A percentile compares a stretch with the other conserved stretches of the same genome.
These are phyloP conservation scores for Melampsora abietis-canadensis DNA, from an alignment of 1,284 basidiomycete species.

Conservation along the genomic window DNA sequence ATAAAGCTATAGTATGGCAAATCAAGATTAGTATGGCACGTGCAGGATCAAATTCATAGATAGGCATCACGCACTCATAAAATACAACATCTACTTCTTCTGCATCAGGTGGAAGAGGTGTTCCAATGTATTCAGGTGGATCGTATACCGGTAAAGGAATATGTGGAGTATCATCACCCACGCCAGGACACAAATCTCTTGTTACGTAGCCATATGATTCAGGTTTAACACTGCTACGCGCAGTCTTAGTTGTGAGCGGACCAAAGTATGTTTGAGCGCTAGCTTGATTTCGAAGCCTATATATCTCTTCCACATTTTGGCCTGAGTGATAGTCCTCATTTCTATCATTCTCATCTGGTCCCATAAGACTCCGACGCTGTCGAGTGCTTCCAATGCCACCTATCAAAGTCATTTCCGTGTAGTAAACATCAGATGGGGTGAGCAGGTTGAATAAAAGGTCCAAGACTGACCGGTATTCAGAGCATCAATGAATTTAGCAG, in stretches of 20 bases:
- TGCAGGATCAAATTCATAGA: background rate
- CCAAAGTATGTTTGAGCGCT: background rate
- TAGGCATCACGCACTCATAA: slow-evolving; percentile 12
- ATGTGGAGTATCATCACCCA: slow-evolving; percentile 68
- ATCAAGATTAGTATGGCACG: background rate
- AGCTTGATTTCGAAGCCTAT: slow-evolving; percentile 23
- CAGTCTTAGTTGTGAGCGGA: background rate
- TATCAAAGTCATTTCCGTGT: background rate
- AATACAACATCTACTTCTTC: slow-evolving; percentile 35
- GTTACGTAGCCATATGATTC: slow-evolving; percentile 49
- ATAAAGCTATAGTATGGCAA: slow-evolving; percentile 16
- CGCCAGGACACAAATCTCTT: slow-evolving; percentile 60
- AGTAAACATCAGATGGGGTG: background rate
- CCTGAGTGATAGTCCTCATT: slow-evolving; percentile 31
- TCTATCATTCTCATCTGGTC: slow-evolving; percentile 5
- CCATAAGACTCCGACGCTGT: slow-evolving; percentile 5
- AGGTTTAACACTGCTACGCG: background rate
- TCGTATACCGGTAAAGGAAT: slow-evolving; percentile 61
- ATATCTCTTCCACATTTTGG: slow-evolving; percentile 24
- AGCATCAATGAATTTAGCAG: slow-evolving; percentile 44
- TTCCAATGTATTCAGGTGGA: slow-evolving; percentile 60
- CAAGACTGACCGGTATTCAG: slow-evolving; percentile 46
- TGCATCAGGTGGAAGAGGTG: slow-evolving; percentile 19
- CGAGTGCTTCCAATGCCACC: slow-evolving; percentile 18
- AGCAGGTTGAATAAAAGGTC: background rate